Evolutionary conservation across 2,329 filamentous ascomycete genomes (phyloP), one percentile per base, ranked within the genome.

Genomic region (Colletotrichum gigasporum): DNA sequence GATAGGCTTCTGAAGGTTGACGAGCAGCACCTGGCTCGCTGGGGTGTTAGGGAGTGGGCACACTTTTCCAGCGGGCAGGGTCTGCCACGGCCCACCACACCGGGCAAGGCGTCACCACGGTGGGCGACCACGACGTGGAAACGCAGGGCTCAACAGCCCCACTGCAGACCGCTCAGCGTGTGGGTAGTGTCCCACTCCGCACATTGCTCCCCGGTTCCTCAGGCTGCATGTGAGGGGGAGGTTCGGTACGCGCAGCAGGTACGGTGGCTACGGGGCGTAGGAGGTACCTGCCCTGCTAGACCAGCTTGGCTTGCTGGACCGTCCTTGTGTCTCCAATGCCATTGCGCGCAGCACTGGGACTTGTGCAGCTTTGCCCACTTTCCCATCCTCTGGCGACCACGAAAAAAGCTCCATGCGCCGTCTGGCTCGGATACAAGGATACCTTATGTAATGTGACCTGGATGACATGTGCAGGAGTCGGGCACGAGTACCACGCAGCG

Each of bases 361-460:
- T 63, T 61, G 47, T 58, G 55, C 45, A 59, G 39, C 37, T 16
- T 8, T 39, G n/a, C 41, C 55, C 55, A 64, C 61, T 64, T 64
- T 64, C 61, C 61, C 61, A 60, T 60, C 47, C 37, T 42, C 18
- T 34, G 18, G 18, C 24, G 32, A 42, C 35, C 18, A 24, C n/a
- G 32, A 39, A 34, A 59, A 18, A 16, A 14, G 41, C 16, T 37
- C 22, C 22, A 11, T 16, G 6, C 5, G 8, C 14, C 32, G 24
- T 24, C 24, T 8, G 22, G 30, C 12, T 24, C 56, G 55, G 61
- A 30, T 64, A 61, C 61, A 42, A 61, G 55, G 48, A 54, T 61
- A 37, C 24, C 47, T 22, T 32, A 24, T 37, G 20, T 24, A 45
- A 35, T 32, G 16, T 12, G 10, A 9, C 39, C 44, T 12, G 24